phyloP scores from a whole-genome alignment of 73 alveolate genomes.

The Stentor coeruleus region DNA sequence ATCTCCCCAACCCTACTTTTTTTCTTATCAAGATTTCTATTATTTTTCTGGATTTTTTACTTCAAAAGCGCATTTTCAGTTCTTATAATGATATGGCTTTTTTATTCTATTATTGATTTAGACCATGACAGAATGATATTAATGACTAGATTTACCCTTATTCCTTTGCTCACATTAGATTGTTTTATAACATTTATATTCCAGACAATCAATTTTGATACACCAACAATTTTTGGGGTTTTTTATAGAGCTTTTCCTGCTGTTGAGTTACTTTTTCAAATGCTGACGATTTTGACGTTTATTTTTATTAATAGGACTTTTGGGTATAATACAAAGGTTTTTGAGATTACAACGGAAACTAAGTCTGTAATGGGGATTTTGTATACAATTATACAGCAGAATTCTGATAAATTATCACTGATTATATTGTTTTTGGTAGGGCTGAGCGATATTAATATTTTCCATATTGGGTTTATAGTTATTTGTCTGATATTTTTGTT shows the following conservation, averaged over 20 bases:
- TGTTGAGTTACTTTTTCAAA: not conserved
- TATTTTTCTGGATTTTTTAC: slow-evolving; percentile 23
- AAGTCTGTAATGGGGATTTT: not conserved
- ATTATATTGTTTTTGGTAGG: slow-evolving; percentile 10
- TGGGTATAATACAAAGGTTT: not conserved
- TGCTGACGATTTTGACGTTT: not conserved
- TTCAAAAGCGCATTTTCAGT: not conserved
- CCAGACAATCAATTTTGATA: not conserved
- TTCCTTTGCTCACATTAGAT: not conserved
- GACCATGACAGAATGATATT: not conserved
- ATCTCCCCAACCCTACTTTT: not conserved
- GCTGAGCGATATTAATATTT: not conserved
- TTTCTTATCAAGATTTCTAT: not conserved
- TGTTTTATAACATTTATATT: not conserved
- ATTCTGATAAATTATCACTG: not conserved
- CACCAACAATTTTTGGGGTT: not conserved
- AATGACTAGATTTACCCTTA: not conserved
- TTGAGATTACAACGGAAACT: not conserved
- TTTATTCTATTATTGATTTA: not conserved
- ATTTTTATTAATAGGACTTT: not conserved
- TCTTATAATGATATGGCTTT: not conserved
- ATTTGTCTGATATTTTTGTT: slow-evolving; percentile 2
- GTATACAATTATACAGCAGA: not conserved
- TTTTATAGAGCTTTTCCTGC: not conserved
- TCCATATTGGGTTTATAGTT: not conserved